A percentile compares a stretch with the other conserved stretches of the same genome.
Evolutionary conservation across 805 yeast genomes (phyloP).

Genomic region (Tetrapisispora pingtungensis): DNA sequence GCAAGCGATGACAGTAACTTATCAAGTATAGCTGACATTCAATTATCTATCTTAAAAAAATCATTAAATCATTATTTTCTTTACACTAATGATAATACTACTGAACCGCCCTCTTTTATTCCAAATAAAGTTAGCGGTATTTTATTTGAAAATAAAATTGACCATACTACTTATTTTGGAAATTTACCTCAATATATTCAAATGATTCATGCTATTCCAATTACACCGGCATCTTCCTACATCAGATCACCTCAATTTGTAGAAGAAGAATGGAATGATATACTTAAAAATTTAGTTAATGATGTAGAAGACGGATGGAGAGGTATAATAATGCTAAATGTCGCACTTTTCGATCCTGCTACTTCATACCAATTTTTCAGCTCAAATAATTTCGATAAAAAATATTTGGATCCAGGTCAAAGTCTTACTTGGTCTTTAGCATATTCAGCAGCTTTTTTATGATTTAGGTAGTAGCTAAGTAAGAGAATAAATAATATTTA

Average conservation of each 20-base stretch:
- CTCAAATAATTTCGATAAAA: conserved; percentile 40
- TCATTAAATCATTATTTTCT: conserved; percentile 49
- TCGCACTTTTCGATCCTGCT: conserved; percentile 63
- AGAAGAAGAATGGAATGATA: conserved; percentile 50
- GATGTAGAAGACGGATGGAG: conserved; percentile 59
- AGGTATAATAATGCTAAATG: conserved; percentile 61
- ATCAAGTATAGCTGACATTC: conserved; percentile 47
- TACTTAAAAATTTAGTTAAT: conserved; percentile 36
- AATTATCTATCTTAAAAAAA: conserved; percentile 47
- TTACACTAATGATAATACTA: conserved; percentile 40
- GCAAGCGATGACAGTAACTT: conserved; percentile 43
- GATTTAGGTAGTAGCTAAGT: not conserved
- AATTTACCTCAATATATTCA: conserved; percentile 64
- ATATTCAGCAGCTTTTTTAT: conserved; percentile 39
- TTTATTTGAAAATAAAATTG: conserved; percentile 60
- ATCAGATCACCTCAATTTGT: conserved; percentile 45
- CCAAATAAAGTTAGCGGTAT: conserved; percentile 66
- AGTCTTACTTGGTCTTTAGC: conserved; percentile 81
- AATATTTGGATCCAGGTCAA: conserved; percentile 72
- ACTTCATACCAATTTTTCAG: conserved; percentile 55
- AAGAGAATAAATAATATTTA: too few relatives aligned
- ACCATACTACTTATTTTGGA: conserved; percentile 68
- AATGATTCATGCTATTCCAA: conserved; percentile 70
- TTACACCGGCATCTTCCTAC: conserved; percentile 54
- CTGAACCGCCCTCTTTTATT: conserved; percentile 47